A percentile compares a stretch with the other conserved stretches of the same genome.
phyloP scores from a whole-genome alignment of 768 basidiomycete genomes.

The Cytidiella melzeri region DNA sequence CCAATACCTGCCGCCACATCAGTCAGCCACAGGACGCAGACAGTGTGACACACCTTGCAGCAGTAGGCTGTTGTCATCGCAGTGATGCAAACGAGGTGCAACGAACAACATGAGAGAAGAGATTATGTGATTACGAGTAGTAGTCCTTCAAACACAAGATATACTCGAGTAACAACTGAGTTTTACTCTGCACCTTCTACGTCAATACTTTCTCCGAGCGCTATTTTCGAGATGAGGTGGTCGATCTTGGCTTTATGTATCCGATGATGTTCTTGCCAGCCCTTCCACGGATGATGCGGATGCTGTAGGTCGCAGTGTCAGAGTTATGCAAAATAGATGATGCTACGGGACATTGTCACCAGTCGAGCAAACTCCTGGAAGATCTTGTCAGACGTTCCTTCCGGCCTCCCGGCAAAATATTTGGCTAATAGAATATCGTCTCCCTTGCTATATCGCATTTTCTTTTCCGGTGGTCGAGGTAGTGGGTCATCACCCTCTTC shows the following conservation, averaged over 20 bases:
- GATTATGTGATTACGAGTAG: too few species aligned
- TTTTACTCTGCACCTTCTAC: constrained; percentile 16
- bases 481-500: constrained; percentile 63
- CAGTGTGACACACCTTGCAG: too few species aligned
- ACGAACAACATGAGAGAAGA: too few species aligned
- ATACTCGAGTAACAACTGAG: too few species aligned
- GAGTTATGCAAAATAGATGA: not conserved
- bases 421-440: constrained; percentile 78
- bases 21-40: too few species aligned
- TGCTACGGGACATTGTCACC: constrained; percentile 37
- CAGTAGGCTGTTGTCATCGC: too few species aligned
- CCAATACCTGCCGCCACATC: too few species aligned
- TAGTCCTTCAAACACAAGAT: too few species aligned
- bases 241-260: constrained; percentile 87
- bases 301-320: constrained; percentile 39
- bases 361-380: constrained; percentile 74
- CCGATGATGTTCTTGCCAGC: constrained; percentile 89
- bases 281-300: constrained; percentile 90
- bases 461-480: constrained; percentile 77
- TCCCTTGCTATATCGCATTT: constrained; percentile 75
- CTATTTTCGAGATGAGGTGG: constrained; percentile 60
- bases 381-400: constrained; percentile 78
- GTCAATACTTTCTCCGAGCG: constrained; percentile 50
- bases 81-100: too few species aligned
- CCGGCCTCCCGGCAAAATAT: constrained; percentile 65